Conservation (phyloP, 2,329 filamentous ascomycete species). For the Xylaria sp. region DNA sequence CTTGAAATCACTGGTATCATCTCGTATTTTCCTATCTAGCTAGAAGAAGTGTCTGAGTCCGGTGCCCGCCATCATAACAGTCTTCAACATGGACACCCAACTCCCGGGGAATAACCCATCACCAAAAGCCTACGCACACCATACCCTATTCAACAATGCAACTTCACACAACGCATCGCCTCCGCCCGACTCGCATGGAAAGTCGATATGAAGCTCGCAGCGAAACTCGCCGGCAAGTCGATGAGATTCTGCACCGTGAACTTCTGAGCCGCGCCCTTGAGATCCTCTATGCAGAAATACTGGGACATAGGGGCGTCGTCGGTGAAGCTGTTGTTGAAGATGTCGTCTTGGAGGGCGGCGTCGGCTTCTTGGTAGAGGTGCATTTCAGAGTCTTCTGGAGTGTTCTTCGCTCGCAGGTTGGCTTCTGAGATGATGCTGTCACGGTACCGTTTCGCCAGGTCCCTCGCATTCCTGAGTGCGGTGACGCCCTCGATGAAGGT, state of each 20-base stretch:
- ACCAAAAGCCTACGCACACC: neutral
- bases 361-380: neutral
- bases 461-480: constrained; percentile 38
- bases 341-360: neutral
- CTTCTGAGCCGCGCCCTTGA: neutral
- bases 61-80: too few relatives aligned
- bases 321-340: neutral
- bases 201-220: neutral
- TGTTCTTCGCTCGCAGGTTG: constrained; percentile 18
- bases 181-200: neutral
- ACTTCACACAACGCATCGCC: neutral
- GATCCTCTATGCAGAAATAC: neutral
- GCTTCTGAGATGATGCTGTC: constrained; percentile 32
- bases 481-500: constrained; percentile 33
- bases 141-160: neutral
- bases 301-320: neutral
- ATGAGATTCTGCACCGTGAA: neutral
- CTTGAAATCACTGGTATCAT: too few relatives aligned
- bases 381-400: neutral
- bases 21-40: too few relatives aligned
- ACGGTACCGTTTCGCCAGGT: constrained; percentile 36
- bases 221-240: neutral
- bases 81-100: neutral
- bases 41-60: too few relatives aligned
- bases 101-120: neutral